A percentile compares a stretch with the other conserved stretches of the same genome.
Conservation (phyloP, 2,329 filamentous ascomycete genomes). For the Teratosphaeria nubilosa region DNA sequence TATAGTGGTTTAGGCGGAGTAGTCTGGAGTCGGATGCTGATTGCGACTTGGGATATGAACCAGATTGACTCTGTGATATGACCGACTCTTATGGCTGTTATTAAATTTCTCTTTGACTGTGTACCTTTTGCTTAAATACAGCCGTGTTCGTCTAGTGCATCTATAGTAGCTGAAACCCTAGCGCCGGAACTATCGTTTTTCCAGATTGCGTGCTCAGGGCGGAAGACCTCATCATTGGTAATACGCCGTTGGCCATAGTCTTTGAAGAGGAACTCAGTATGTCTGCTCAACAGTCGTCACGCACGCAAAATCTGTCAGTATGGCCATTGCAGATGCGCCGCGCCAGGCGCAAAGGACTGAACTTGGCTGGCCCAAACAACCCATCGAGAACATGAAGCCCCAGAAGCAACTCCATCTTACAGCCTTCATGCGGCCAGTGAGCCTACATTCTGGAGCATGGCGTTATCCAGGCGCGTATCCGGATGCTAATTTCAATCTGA, state of each 20-base stretch:
- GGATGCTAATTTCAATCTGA: slow-evolving; percentile 49
- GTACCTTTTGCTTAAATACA: too few species aligned
- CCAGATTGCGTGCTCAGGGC: background rate
- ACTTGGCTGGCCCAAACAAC: background rate
- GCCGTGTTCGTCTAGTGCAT: too few species aligned
- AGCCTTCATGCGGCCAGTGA: slow-evolving; percentile 50
- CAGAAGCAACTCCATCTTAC: slow-evolving; percentile 41
- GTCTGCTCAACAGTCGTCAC: background rate
- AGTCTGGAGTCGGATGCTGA: too few species aligned
- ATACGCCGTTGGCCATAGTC: background rate
- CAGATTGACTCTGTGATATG: too few species aligned
- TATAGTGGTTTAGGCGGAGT: too few species aligned
- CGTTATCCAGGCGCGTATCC: slow-evolving; percentile 45
- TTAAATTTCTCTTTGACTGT: too few species aligned
- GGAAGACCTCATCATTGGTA: background rate
- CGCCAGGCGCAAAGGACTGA: background rate
- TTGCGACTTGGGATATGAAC: too few species aligned
- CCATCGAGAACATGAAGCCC: background rate
- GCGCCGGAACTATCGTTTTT: background rate
- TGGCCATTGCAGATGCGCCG: background rate
- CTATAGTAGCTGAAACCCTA: too few species aligned
- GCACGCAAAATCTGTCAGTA: background rate
- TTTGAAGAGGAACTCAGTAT: background rate
- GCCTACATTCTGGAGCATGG: slow-evolving; percentile 44
- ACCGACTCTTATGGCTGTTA: too few species aligned